Base-by-base conservation (phyloP, 106 monocot species). In the Agapanthus africanus region DNA sequence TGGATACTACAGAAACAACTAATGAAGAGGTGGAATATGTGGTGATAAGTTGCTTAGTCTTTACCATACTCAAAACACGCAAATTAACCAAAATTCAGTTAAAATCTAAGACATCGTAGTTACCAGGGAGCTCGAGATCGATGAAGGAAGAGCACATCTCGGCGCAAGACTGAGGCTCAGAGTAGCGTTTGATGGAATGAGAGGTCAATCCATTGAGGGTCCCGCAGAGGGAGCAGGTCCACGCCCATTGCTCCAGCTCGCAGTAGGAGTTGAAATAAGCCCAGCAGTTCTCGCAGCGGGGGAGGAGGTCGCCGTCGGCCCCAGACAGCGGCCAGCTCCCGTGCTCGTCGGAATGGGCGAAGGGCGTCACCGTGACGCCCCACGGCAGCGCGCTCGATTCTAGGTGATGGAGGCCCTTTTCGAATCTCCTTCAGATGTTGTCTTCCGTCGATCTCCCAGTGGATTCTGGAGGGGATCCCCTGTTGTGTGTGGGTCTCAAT, bases 261-360 rank as follows among this genome's bases (percentile, higher is more conserved):
- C 97, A 90, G 79, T 81, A 73, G 66, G 85, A 77, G 79, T 80
- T 99, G 80, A 99, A 85, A 75, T 99, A 99, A 22, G 72, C 92
- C 87, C 87, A 99, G 81, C 97, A 99, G 70, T 87, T 79, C 80
- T 99, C 92, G 81, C 93, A 93, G 11, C 93, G 90, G 56, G 93
- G 93, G 61, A 93, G 87, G 69, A 84, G 81, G 63, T 87, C 70
- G 37, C 87, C 93, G 44, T 69, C 76, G 63, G 61, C 44, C 4
- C 93, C 93, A 67, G 37, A 66, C 15, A 63, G 46, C 57, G 93
- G 87, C 46, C 64, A 31, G 66, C 50, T 44, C 37, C 93, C 93
- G 63, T 57, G 65, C 78, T 93, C 93, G 68, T 93, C 90, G 35
- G 69, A 34, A n/a, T n/a, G n/a, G 35, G 93, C 62, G 90, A 93